These are phyloP conservation scores for Solanum dulcamara DNA, from an alignment of 257 asterid genomes.

Conservation along the genomic window DNA sequence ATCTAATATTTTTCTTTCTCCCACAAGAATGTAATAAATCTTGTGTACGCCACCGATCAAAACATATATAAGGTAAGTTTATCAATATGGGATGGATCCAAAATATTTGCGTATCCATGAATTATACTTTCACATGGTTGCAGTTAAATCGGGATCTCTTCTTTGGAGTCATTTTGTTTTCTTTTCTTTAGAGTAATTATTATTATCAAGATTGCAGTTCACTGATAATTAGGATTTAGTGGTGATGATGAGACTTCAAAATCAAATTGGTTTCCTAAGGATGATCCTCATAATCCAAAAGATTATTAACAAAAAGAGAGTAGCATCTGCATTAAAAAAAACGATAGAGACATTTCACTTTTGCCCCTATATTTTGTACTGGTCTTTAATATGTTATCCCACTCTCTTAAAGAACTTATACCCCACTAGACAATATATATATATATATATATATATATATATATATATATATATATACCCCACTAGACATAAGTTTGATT, in stretches of 20 bases:
- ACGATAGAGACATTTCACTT: background rate
- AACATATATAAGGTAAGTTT: background rate
- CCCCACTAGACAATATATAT: too few species aligned
- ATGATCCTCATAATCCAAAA: background rate
- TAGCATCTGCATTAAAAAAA: background rate
- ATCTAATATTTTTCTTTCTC: too few species aligned
- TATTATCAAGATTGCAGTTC: too few species aligned
- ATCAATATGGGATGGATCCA: background rate
- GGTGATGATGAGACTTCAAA: background rate
- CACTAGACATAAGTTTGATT: background rate
- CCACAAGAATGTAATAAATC: too few species aligned
- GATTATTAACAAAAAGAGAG: background rate
- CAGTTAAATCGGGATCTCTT: background rate
- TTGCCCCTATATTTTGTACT: background rate
- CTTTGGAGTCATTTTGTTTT: background rate
- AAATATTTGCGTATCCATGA: slow-evolving; percentile 16
- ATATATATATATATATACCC: too few species aligned
- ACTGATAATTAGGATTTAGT: too few species aligned
- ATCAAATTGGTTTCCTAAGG: background rate
- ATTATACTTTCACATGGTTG: background rate
- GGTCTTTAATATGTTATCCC: too few species aligned
- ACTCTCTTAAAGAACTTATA: too few species aligned
- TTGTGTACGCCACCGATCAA: background rate
- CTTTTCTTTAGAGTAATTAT: too few species aligned
- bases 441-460: too few species aligned